Evolutionary conservation across 805 yeast genomes (phyloP), one percentile per base, ranked within the genome.

Genomic region (Candida vaughaniae): DNA sequence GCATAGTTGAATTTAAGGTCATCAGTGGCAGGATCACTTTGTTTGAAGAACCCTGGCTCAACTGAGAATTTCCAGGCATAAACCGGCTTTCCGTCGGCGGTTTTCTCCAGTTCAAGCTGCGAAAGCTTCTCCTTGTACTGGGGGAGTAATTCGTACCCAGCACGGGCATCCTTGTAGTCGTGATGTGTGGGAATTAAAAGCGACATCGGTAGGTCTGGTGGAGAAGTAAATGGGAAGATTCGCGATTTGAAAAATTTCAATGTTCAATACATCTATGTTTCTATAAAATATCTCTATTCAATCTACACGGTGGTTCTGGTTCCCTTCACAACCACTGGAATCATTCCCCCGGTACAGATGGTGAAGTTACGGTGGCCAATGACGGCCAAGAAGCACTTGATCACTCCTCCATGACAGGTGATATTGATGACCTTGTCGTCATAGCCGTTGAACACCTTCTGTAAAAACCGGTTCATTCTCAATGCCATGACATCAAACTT

Each of bases 311-410:
- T n/a, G n/a, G 45, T n/a, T n/a, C n/a, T n/a, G n/a, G 0, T 11
- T 29, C 23, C 19, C 19, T 6, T 11, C 14, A 80, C 69, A 4
- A 79, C 75, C 20, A 76, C 65, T 4, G 81, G 80, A 12, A 80
- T 75, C 69, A 78, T 71, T 11, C 82, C 82, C 6, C 85, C 85
- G 1, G 86, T 80, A 22, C 79, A 71, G 31, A 80, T 71, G 16
- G 78, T 67, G 48, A 78, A 73, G n/a, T 65, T 61, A 36, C 84
- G 64, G 52, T 80, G 85, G 2, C 70, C 65, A 31, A 69, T 45
- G 2, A 69, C 80, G 38, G 62, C 48, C 29, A 76, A 53, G 35
- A 74, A 66, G n/a, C 74, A 63, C 29, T 73, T 55, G 29, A 75
- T 73, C n/a, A 73, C 64, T 1, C 80, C 80, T 11, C 76, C 70